Evolutionary conservation across 2,329 filamentous ascomycete genomes (phyloP), one percentile per base, ranked within the genome.

Genomic region (Botrytis byssoidea): DNA sequence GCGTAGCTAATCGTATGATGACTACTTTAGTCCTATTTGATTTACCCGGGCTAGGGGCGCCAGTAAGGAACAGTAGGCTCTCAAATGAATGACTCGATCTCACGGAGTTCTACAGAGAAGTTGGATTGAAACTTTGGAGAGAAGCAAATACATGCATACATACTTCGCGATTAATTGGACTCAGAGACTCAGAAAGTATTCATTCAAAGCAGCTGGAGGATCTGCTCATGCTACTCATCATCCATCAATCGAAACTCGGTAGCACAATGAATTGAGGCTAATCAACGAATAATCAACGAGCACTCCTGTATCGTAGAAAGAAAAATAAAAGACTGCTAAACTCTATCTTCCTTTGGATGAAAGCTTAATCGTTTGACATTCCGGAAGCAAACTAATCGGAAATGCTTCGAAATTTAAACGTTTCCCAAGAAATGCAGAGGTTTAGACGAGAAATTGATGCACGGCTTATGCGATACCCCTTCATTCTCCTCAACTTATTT

Each of bases 361-460:
- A 57, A 57, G 51, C 51, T 57, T 29, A 25, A 63, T 42, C 35
- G 25, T 61, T 61, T 57, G 51, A 61, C 59, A 37, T 22, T 37
- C 35, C 32, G 65, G 32, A 37, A n/a, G 14, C n/a, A 32, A 40
- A 16, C n/a, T 40, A 29, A 48, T 67, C 32, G 65, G 46, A 55
- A 67, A 55, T 40, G 46, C 46, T 55, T 67, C 16, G 37, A 64
- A n/a, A 29, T 29, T 12, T 42, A 67, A 67, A 67, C 25, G 65
- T 55, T 67, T 67, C 65, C 46, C 46, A 55, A 42, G 46, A 67
- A 40, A 55, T 67, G 65, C 32, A 51, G 32, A 55, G 7, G 44
- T 67, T 67, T 55, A 55, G 32, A 55, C 65, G 65, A 67, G 16
- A 64, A 42, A 40, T 40, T 55, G 10, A 67, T 51, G 65, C 65